Base-by-base conservation (phyloP, 441 rosid species). In the Lepidium campestre region DNA sequence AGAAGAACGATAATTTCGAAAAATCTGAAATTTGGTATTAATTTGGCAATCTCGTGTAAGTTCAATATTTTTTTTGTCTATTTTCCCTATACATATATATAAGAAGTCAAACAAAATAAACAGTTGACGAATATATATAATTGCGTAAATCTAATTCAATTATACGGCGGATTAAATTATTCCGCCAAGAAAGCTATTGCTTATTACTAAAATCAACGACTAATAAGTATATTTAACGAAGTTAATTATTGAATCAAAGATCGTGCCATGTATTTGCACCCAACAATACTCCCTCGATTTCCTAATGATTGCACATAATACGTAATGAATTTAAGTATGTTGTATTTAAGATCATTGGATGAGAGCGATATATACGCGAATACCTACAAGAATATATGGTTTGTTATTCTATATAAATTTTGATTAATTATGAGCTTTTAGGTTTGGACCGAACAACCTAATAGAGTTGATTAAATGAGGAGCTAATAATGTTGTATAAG, bases 211-310 rank as follows among this genome's bases (percentile, higher is more conserved):
- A 34, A 23, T 42, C 72, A 59, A 59, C 67, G 45, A 35, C 72
- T 58, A 65, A 44, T 14, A n/a, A n/a, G n/a, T 53, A 46, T 67
- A 61, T 23, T 61, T 67, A 67, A 55, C 25, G 44, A 67, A 73
- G 57, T 65, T 53, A 34, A 62, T 7, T 2, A 6, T 50, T 3
- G 42, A 65, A 65, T 39, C 45, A 54, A 61, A 31, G 64, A 61
- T 73, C 77, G 77, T 73, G 77, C 77, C 32, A 61, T 67, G 73
- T 67, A 73, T 53, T 29, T 73, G 77, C 32, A 45, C 29, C 29
- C 73, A 55, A 61, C 77, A 53, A 60, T 15, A 45, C 42, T 40
- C 45, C 77, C 77, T 67, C 64, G 29, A 67, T 29, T 46, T 31
- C 25, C 40, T 73, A 67, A 67, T 73, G 53, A 73, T 67, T 73